Percentiles rank a stretch among this genome's conserved stretches.
phyloP scores from a whole-genome alignment of 176 grass and related monocot species.

The Alopecurus myosuroides region DNA sequence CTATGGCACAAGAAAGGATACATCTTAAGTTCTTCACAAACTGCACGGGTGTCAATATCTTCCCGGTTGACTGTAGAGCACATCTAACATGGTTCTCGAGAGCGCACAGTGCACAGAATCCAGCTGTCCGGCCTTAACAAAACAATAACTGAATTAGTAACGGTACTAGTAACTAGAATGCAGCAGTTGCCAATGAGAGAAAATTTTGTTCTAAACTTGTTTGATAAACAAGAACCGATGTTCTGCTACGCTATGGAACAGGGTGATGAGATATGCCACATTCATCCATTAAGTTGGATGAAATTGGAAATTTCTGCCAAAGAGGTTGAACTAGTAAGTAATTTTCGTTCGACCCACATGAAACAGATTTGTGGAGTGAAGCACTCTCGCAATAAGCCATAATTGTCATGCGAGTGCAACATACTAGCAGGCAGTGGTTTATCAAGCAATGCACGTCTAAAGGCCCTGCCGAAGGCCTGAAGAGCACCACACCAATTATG shows the following conservation, averaged over 20 bases:
- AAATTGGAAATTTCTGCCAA: not conserved
- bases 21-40: slow-evolving; percentile 79
- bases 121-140: slow-evolving; percentile 47
- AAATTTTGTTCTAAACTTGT: not conserved
- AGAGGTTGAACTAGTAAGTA: not conserved
- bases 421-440: not conserved
- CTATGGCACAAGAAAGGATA: slow-evolving; percentile 37
- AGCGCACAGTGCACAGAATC: slow-evolving; percentile 79
- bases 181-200: not conserved
- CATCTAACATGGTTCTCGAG: slow-evolving; percentile 70
- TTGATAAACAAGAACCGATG: not conserved
- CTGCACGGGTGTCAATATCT: slow-evolving; percentile 58
- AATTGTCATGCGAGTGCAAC: not conserved
- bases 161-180: not conserved
- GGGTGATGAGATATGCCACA: not conserved
- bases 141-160: slow-evolving; percentile 10
- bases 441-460: slow-evolving; percentile 6
- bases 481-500: not conserved
- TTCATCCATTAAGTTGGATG: not conserved
- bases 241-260: not conserved
- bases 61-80: slow-evolving; percentile 72
- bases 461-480: not conserved
- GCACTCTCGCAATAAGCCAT: not conserved
- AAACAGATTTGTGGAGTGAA: not conserved
- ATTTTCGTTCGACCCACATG: not conserved